These are phyloP conservation scores for Rubia yunnanensis DNA, from an alignment of 257 asterid species.

Conservation along the genomic window DNA sequence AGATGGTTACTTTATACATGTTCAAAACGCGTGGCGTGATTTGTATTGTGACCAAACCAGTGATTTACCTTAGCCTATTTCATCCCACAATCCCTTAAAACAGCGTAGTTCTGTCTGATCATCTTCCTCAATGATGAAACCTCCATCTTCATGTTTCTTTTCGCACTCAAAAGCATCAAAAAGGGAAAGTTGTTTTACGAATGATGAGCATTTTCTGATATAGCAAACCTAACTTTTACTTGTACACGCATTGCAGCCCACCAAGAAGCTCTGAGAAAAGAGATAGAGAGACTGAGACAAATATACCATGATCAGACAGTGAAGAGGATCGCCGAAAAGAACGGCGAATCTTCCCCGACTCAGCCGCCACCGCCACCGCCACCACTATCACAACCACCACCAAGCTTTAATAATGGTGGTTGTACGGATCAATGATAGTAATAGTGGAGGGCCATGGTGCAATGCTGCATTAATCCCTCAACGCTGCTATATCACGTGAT, in stretches of 20 bases:
- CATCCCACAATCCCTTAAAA: not conserved
- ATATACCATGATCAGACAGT: slow-evolving; percentile 61
- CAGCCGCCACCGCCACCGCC: slow-evolving; percentile 12
- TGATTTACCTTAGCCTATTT: not conserved
- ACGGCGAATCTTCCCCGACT: slow-evolving; percentile 1
- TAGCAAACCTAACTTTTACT: not conserved
- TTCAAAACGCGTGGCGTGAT: too few species aligned
- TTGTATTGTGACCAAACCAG: not conserved
- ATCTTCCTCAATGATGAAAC: not conserved
- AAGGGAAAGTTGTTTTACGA: not conserved
- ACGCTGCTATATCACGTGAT: slow-evolving; percentile 25
- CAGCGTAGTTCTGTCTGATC: not conserved
- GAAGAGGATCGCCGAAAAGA: slow-evolving; percentile 30
- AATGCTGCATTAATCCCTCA: slow-evolving; percentile 5
- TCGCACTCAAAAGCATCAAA: not conserved
- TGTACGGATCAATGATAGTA: slow-evolving; percentile 24
- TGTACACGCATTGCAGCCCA: slow-evolving; percentile 39
- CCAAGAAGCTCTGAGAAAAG: slow-evolving; percentile 83
- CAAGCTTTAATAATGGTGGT: slow-evolving; percentile 18
- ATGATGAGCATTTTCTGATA: not conserved
- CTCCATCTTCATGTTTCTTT: not conserved
- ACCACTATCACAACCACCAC: slow-evolving; percentile 2
- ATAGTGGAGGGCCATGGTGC: slow-evolving; percentile 12
- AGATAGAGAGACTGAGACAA: slow-evolving; percentile 68
- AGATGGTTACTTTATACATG: not conserved